Percentiles rank a stretch among this genome's conserved stretches.
Evolutionary conservation across 2,329 filamentous ascomycete species (phyloP).

Genomic region (Chaetomium olivaceum): DNA sequence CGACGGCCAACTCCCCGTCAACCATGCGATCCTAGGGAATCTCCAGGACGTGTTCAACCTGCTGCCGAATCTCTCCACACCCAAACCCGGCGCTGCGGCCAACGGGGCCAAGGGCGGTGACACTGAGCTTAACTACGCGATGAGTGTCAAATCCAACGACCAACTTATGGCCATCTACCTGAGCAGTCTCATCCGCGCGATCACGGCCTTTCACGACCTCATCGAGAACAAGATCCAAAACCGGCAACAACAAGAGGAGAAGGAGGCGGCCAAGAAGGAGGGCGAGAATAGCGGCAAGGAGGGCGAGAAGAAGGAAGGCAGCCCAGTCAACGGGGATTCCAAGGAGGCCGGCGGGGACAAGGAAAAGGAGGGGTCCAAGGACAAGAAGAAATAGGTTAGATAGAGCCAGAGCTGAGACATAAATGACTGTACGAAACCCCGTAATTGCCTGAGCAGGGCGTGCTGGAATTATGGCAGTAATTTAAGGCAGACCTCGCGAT

Average conservation of each 20-base stretch:
- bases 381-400: conserved; percentile 48
- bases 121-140: conserved; percentile 87
- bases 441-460: conserved; percentile 31
- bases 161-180: conserved; percentile 98
- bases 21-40: conserved; percentile 95
- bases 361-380: conserved; percentile 48
- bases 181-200: conserved; percentile 92
- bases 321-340: conserved; percentile 45
- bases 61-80: conserved; percentile 89
- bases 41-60: conserved; percentile 99
- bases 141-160: conserved; percentile 99
- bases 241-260: conserved; percentile 93
- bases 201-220: conserved; percentile 97
- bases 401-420: conserved; percentile 30
- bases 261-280: conserved; percentile 79
- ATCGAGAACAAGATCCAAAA: conserved; percentile 99
- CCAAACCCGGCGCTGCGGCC: conserved; percentile 62
- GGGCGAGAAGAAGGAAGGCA: conserved; percentile 56
- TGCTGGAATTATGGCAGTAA: conserved; percentile 32
- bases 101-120: conserved; percentile 63
- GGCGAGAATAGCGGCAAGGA: conserved; percentile 60
- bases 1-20: conserved; percentile 87
- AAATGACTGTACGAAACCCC: conserved; percentile 31
- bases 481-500: background rate
- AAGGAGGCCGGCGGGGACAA: conserved; percentile 44